Evolutionary conservation across 345 rosid genomes (phyloP).

Genomic region (Mercurialis annua): DNA sequence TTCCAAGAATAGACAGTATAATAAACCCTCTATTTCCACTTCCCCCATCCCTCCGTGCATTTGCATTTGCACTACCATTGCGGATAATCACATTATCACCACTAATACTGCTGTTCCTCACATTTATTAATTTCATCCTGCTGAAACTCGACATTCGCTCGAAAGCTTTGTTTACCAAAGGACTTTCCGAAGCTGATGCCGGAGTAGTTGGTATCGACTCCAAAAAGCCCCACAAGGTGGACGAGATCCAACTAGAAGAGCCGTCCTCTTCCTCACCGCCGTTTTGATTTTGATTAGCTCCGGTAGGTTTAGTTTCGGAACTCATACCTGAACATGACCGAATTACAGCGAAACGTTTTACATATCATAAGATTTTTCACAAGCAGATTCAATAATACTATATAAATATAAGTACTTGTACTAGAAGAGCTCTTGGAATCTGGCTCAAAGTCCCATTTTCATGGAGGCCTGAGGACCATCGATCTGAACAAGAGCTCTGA

Average conservation of each 20-base stretch:
- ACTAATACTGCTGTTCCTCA: conserved; percentile 23
- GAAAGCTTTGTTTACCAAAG: conserved; percentile 57
- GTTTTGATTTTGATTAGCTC: conserved; percentile 32
- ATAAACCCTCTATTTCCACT: conserved; percentile 39
- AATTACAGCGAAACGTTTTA: conserved; percentile 19
- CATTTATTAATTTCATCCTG: conserved; percentile 38
- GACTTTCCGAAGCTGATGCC: conserved; percentile 74
- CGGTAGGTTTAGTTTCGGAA: conserved; percentile 16
- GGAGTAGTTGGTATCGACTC: conserved; percentile 86
- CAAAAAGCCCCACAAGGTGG: conserved; percentile 66
- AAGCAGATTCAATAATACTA: not conserved
- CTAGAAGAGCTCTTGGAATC: conserved; percentile 43
- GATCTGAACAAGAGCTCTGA: conserved; percentile 46
- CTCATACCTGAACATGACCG: conserved; percentile 43
- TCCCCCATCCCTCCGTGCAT: conserved; percentile 33
- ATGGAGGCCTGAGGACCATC: conserved; percentile 34
- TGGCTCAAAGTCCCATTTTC: conserved; percentile 38
- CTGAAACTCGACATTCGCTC: conserved; percentile 72
- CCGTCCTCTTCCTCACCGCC: conserved; percentile 25
- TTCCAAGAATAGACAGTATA: conserved; percentile 53
- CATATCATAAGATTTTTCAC: conserved; percentile 13
- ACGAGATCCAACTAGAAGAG: conserved; percentile 50
- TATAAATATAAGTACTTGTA: conserved; percentile 34
- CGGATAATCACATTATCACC: not conserved
- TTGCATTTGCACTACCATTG: conserved; percentile 25